Conservation (phyloP, 2,329 filamentous ascomycete species). For the Neocucurbitaria cava region DNA sequence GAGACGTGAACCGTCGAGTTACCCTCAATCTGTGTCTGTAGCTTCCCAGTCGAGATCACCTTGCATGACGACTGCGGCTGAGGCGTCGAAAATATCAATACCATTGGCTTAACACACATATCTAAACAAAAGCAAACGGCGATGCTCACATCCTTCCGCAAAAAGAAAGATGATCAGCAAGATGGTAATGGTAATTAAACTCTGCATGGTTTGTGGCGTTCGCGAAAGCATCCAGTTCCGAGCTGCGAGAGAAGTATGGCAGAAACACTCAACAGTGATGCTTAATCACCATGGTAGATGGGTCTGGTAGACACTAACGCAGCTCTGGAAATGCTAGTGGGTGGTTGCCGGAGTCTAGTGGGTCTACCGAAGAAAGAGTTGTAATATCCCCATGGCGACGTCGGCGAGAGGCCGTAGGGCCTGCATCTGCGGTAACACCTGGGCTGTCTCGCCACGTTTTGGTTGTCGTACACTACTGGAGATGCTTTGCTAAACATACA, state of each 20-base stretch:
- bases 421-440: slow-evolving; percentile 10
- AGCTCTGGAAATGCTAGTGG: neutral
- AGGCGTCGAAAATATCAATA: neutral
- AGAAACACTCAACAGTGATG: neutral
- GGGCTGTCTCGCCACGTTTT: slow-evolving; percentile 12
- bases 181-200: neutral
- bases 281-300: neutral
- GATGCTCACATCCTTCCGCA: neutral
- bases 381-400: slow-evolving; percentile 11
- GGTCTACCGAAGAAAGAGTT: neutral
- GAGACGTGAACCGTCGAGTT: neutral
- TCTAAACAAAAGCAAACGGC: neutral
- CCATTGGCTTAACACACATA: neutral
- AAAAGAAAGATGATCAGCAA: neutral
- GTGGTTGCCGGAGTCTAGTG: neutral
- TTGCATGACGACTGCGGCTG: neutral
- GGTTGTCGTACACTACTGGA: slow-evolving; percentile 4
- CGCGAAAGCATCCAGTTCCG: neutral
- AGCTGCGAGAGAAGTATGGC: neutral
- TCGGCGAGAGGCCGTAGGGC: slow-evolving; percentile 12
- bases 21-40: neutral
- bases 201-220: neutral
- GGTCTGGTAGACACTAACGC: neutral
- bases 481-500: neutral
- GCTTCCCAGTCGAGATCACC: neutral